Evolutionary conservation across 1,284 basidiomycete genomes (phyloP).

Genomic region (Trametes sp.): DNA sequence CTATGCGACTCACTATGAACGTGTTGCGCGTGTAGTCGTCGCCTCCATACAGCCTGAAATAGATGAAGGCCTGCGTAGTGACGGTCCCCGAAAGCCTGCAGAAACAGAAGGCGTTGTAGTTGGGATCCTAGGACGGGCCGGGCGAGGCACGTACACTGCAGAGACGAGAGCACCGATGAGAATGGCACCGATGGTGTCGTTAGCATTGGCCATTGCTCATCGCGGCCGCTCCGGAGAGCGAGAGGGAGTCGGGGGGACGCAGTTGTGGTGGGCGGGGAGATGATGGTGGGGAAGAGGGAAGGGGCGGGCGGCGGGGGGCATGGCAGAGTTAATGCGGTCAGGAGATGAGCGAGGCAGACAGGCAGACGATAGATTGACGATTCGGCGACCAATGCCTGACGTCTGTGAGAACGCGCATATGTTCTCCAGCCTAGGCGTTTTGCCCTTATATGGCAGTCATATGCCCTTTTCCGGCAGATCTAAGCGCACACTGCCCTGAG

Average conservation of each 20-base stretch:
- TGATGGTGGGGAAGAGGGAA: constrained; percentile 17
- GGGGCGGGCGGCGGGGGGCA: constrained; percentile 9
- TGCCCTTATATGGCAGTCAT: constrained; percentile 20
- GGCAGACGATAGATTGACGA: constrained; percentile 29
- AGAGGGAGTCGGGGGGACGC: constrained; percentile 1
- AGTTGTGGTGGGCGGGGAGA: constrained; percentile 2
- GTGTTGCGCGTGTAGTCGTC: constrained; percentile 30
- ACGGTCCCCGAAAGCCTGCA: constrained; percentile 29
- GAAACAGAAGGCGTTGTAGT: neutral
- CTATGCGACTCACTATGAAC: constrained; percentile 20
- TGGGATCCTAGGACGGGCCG: neutral
- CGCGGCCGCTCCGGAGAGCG: constrained; percentile 26
- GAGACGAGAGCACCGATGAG: constrained; percentile 31
- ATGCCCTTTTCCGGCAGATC: neutral
- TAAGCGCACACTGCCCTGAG: constrained; percentile 11
- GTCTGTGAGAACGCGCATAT: constrained; percentile 25
- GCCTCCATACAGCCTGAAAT: constrained; percentile 27
- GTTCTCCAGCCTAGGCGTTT: constrained; percentile 13
- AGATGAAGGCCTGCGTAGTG: constrained; percentile 30
- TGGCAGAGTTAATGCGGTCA: constrained; percentile 20
- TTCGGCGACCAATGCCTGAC: constrained; percentile 25
- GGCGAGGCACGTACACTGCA: constrained; percentile 22
- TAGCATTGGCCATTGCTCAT: constrained; percentile 30
- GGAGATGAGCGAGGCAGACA: constrained; percentile 18
- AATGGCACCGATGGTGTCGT: constrained; percentile 32